Evolutionary conservation across 352 stramenopile species (phyloP).

Genomic region (Phytopythium oedochilum): DNA sequence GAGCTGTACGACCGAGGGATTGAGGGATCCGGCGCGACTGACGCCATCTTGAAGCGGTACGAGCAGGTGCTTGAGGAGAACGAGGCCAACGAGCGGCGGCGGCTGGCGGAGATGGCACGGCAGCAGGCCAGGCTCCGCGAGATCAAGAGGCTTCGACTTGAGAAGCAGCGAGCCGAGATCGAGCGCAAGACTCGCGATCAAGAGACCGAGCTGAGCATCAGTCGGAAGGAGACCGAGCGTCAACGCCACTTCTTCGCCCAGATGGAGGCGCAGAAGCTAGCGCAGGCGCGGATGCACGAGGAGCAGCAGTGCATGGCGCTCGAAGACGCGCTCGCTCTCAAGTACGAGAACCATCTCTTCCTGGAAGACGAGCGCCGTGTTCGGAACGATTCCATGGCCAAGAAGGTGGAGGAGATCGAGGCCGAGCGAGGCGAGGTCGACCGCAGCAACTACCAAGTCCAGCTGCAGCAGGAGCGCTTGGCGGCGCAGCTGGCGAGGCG

Average conservation of each 20-base stretch:
- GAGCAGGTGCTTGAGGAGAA: slow-evolving; percentile 36
- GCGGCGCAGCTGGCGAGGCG: slow-evolving; percentile 42
- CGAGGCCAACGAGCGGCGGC: slow-evolving; percentile 7
- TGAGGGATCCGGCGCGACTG: slow-evolving; percentile 43
- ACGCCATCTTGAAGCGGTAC: slow-evolving; percentile 39
- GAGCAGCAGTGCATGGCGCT: slow-evolving; percentile 50
- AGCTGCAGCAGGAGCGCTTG: slow-evolving; percentile 41
- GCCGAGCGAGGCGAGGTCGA: slow-evolving; percentile 43
- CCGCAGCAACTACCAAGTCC: slow-evolving; percentile 33
- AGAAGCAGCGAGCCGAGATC: slow-evolving; percentile 28
- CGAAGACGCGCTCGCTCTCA: slow-evolving; percentile 48
- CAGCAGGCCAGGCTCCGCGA: slow-evolving; percentile 22
- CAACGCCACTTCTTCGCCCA: slow-evolving; percentile 53
- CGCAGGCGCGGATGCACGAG: slow-evolving; percentile 25
- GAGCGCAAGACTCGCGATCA: slow-evolving; percentile 32
- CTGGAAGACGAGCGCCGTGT: slow-evolving; percentile 22
- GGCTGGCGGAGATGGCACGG: not conserved
- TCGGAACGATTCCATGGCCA: slow-evolving; percentile 31
- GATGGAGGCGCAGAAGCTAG: slow-evolving; percentile 52
- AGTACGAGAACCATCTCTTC: slow-evolving; percentile 28
- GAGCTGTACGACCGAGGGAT: slow-evolving; percentile 72
- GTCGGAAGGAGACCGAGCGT: slow-evolving; percentile 32
- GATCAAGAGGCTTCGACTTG: slow-evolving; percentile 19
- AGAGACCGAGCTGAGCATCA: slow-evolving; percentile 31
- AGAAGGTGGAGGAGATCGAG: slow-evolving; percentile 45